These are phyloP conservation scores for Mrakiaceae sp. DNA, from an alignment of 1,284 basidiomycete species.

Conservation along the genomic window DNA sequence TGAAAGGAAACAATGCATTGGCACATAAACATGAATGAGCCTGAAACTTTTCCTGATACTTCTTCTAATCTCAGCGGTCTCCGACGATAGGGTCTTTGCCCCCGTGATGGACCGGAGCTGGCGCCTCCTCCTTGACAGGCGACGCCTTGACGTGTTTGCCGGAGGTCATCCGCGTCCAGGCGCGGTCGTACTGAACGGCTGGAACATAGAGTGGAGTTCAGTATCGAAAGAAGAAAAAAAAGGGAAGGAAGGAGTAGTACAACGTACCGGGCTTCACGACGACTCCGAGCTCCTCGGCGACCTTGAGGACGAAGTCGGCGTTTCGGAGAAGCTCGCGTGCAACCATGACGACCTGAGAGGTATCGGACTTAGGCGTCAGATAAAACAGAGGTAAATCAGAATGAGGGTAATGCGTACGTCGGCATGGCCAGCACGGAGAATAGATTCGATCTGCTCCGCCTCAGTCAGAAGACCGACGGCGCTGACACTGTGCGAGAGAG, in stretches of 20 bases:
- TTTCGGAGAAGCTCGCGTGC: conserved; percentile 43
- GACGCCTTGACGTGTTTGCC: too few species aligned
- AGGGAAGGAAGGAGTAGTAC: not conserved
- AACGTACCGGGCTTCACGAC: conserved; percentile 26
- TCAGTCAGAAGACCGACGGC: conserved; percentile 65
- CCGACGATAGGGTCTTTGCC: too few species aligned
- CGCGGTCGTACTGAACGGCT: conserved; percentile 56
- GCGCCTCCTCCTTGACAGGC: too few species aligned
- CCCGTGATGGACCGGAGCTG: too few species aligned
- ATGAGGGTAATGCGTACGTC: conserved; percentile 47
- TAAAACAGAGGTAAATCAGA: not conserved
- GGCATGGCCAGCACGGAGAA: conserved; percentile 52
- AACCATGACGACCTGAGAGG: conserved; percentile 48
- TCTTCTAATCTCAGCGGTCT: too few species aligned
- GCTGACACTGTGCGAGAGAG: conserved; percentile 34
- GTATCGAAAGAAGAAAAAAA: not conserved
- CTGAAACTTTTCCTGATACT: too few species aligned
- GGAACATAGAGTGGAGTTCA: conserved; percentile 28
- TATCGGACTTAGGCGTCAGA: not conserved
- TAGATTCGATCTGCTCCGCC: conserved; percentile 51
- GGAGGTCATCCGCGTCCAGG: conserved; percentile 41
- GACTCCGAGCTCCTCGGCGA: conserved; percentile 30
- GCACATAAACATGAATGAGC: too few species aligned
- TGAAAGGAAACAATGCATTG: too few species aligned
- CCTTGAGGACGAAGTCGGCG: conserved; percentile 33